Conservation (phyloP, 345 rosid species). For the Hibiscus tridactylites region DNA sequence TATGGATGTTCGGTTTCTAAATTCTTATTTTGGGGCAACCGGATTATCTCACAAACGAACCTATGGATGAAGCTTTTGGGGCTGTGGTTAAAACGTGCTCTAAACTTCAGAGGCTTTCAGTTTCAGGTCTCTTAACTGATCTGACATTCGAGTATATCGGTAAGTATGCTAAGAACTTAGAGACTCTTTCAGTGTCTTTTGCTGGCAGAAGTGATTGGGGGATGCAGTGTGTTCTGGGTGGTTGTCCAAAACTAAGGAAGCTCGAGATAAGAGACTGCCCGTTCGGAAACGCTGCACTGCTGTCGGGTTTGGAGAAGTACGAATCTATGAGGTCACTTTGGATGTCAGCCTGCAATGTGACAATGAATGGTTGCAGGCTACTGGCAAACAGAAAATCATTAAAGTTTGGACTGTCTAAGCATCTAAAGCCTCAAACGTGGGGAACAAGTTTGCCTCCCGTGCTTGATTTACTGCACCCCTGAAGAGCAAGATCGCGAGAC, state of each 20-base stretch:
- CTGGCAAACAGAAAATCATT: constrained; percentile 32
- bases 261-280: constrained; percentile 76
- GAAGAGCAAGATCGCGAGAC: constrained; percentile 19
- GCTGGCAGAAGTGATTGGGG: constrained; percentile 67
- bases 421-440: constrained; percentile 9
- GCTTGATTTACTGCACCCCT: constrained; percentile 14
- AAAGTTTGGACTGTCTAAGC: background rate
- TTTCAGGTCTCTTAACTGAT: constrained; percentile 60
- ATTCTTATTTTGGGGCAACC: constrained; percentile 31
- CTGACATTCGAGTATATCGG: constrained; percentile 58
- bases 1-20: background rate
- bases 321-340: constrained; percentile 76
- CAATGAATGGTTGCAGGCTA: constrained; percentile 46
- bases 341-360: constrained; percentile 70
- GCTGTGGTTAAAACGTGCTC: constrained; percentile 58
- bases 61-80: constrained; percentile 75
- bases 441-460: constrained; percentile 9
- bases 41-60: constrained; percentile 46
- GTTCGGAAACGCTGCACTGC: constrained; percentile 55
- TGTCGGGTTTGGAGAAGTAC: constrained; percentile 58
- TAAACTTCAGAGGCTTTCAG: constrained; percentile 59
- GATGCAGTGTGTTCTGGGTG: constrained; percentile 53
- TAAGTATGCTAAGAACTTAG: constrained; percentile 53
- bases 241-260: constrained; percentile 57
- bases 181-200: too few relatives aligned